These are phyloP conservation scores for Beauveria bassiana DNA, from an alignment of 2,329 filamentous ascomycete species.

Conservation along the genomic window DNA sequence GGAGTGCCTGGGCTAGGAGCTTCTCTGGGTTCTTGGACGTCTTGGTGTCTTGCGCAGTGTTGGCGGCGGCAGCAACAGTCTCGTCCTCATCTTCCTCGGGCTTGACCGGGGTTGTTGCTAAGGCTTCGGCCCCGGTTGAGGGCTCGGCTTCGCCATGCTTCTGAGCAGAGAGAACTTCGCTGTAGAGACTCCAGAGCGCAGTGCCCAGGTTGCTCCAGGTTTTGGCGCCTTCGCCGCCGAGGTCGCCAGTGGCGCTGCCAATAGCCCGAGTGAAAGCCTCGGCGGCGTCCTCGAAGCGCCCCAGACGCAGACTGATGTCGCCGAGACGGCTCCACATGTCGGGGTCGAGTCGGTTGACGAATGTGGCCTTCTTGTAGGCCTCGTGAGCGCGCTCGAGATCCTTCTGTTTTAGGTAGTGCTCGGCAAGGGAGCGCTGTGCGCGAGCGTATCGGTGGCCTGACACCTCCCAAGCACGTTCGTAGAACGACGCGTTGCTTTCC, in stretches of 20 bases:
- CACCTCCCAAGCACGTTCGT: slow-evolving; percentile 80
- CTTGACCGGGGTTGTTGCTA: not conserved
- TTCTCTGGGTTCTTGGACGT: slow-evolving; percentile 43
- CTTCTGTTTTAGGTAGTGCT: slow-evolving; percentile 61
- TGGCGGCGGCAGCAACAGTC: slow-evolving; percentile 16
- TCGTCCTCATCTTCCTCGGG: slow-evolving; percentile 17
- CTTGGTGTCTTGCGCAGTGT: slow-evolving; percentile 17
- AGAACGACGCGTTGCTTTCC: slow-evolving; percentile 65
- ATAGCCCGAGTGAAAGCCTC: slow-evolving; percentile 80
- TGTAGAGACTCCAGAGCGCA: slow-evolving; percentile 65
- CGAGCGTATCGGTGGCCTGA: slow-evolving; percentile 75
- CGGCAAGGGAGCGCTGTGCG: slow-evolving; percentile 79
- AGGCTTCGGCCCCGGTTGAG: not conserved
- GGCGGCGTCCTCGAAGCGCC: slow-evolving; percentile 68
- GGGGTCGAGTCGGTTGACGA: slow-evolving; percentile 72
- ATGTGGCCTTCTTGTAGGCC: slow-evolving; percentile 70
- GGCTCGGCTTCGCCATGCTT: slow-evolving; percentile 21
- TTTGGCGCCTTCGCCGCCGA: slow-evolving; percentile 82
- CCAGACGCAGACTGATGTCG: slow-evolving; percentile 74
- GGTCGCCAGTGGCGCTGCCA: slow-evolving; percentile 45
- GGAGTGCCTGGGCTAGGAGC: slow-evolving; percentile 66
- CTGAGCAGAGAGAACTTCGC: slow-evolving; percentile 38
- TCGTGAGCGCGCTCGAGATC: slow-evolving; percentile 63
- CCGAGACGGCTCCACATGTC: slow-evolving; percentile 86
- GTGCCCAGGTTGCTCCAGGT: slow-evolving; percentile 94